Conservation (phyloP, 108 stramenopile genomes). For the Parietichytrium sp. region DNA sequence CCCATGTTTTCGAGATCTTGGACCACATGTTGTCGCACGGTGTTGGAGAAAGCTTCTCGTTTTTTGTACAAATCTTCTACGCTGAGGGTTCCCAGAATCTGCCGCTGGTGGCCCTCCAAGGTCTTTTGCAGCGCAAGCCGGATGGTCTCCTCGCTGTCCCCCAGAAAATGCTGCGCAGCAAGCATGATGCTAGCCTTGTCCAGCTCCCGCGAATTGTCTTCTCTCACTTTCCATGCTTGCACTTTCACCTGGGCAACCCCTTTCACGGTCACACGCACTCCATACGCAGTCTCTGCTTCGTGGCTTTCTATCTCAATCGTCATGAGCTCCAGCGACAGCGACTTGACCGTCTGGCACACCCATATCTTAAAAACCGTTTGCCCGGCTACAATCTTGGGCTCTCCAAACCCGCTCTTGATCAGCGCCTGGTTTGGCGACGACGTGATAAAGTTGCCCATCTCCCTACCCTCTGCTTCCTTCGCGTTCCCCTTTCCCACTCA, state of each 20-base stretch:
- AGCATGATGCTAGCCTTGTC: constrained; percentile 42
- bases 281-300: constrained; percentile 41
- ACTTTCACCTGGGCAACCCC: constrained; percentile 46
- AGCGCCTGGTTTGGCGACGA: constrained; percentile 39
- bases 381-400: constrained; percentile 33
- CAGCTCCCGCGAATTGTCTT: neutral
- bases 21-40: constrained; percentile 41
- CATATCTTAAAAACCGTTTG: constrained; percentile 23
- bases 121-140: constrained; percentile 10
- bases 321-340: constrained; percentile 43
- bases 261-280: constrained; percentile 33
- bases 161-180: constrained; percentile 47
- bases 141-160: neutral
- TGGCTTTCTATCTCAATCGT: constrained; percentile 28
- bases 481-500: no score
- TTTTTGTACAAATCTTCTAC: constrained; percentile 50
- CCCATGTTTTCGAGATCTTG: constrained; percentile 52
- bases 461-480: no score
- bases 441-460: neutral
- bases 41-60: constrained; percentile 43
- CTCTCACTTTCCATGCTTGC: neutral
- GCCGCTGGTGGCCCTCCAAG: constrained; percentile 51
- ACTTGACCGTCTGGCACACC: constrained; percentile 5
- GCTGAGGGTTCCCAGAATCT: constrained; percentile 45
- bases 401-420: constrained; percentile 39